Evolutionary conservation across 2,329 filamentous ascomycete species (phyloP).

Genomic region (Leptographium wingfieldii): DNA sequence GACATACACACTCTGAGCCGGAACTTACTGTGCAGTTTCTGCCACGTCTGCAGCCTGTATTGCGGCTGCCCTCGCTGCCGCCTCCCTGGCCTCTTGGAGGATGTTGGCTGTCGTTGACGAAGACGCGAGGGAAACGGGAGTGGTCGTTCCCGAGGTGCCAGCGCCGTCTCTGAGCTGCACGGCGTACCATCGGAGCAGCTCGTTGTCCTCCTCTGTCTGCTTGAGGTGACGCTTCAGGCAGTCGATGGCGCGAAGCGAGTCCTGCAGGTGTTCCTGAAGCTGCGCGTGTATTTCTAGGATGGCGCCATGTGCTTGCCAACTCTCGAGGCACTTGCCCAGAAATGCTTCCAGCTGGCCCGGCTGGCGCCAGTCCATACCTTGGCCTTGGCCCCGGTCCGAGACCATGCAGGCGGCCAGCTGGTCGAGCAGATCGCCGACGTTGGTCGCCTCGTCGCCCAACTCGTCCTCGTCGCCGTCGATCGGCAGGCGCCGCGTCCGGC

Average conservation of each 20-base stretch:
- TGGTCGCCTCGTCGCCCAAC: not conserved
- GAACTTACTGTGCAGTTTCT: not conserved
- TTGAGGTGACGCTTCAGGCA: not conserved
- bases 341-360: conserved; percentile 1
- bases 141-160: not conserved
- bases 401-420: not conserved
- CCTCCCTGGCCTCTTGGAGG: not conserved
- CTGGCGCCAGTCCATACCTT: not conserved
- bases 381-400: not conserved
- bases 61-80: not conserved
- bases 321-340: conserved; percentile 1
- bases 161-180: not conserved
- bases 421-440: not conserved
- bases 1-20: not conserved
- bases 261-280: not conserved
- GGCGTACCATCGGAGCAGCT: conserved; percentile 3
- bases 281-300: not conserved
- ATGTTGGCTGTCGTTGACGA: not conserved
- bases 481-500: not conserved
- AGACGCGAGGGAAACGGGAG: not conserved
- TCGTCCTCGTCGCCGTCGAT: not conserved
- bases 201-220: conserved; percentile 2
- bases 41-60: not conserved
- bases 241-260: not conserved
- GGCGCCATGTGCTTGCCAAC: conserved; percentile 1